phyloP scores from a whole-genome alignment of 208 protist genomes.

The Wallacemonas rigidus region DNA sequence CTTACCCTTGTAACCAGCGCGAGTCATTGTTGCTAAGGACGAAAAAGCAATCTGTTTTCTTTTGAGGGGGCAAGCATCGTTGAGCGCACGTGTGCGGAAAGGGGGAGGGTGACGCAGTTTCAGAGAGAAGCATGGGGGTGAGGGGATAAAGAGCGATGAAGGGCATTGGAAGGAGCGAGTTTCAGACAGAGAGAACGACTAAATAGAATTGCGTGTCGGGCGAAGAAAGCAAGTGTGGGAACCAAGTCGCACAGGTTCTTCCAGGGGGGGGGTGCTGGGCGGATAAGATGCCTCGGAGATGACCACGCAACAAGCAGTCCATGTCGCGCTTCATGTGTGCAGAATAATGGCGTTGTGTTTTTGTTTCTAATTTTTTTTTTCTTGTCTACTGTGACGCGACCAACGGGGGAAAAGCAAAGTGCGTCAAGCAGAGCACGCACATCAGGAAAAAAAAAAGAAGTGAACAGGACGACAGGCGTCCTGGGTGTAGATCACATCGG shows the following conservation, averaged over 20 bases:
- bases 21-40: slow-evolving; percentile 47
- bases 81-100: too few relatives aligned
- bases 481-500: background rate
- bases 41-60: slow-evolving; percentile 21
- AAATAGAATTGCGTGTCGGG: background rate
- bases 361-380: too few relatives aligned
- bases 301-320: too few relatives aligned
- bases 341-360: too few relatives aligned
- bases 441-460: slow-evolving; percentile 18
- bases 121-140: too few relatives aligned
- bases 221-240: background rate
- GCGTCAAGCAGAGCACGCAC: slow-evolving; percentile 17
- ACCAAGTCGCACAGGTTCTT: too few relatives aligned
- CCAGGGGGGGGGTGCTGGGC: too few relatives aligned
- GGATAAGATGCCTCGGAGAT: too few relatives aligned
- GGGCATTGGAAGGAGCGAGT: background rate
- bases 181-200: too few relatives aligned
- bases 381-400: background rate
- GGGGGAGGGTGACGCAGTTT: too few relatives aligned
- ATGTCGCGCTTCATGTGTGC: too few relatives aligned
- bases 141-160: background rate
- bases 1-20: slow-evolving; percentile 81
- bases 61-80: background rate
- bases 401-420: slow-evolving; percentile 18
- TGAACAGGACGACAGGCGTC: background rate